phyloP scores from a whole-genome alignment of 108 stramenopile genomes.

The Fistulifera solaris region DNA sequence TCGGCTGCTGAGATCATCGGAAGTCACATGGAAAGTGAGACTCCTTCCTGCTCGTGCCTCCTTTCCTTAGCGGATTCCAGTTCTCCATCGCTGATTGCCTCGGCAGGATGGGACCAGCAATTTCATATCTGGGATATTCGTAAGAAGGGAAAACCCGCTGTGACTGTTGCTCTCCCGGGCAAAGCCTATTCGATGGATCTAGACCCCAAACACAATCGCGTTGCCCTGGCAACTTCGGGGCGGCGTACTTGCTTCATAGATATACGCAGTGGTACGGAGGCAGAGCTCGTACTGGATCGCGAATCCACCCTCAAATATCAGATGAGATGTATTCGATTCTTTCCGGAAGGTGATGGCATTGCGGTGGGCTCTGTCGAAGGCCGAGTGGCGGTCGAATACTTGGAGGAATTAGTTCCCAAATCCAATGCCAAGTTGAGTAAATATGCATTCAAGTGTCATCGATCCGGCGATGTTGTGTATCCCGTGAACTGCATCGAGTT shows the following conservation, averaged over 20 bases:
- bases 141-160: slow-evolving; percentile 3
- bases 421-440: slow-evolving; percentile 30
- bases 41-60: slow-evolving; percentile 11
- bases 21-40: not conserved
- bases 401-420: slow-evolving; percentile 51
- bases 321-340: slow-evolving; percentile 71
- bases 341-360: slow-evolving; percentile 67
- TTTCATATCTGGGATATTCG: slow-evolving; percentile 70
- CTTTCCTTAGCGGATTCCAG: slow-evolving; percentile 14
- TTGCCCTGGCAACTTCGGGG: slow-evolving; percentile 65
- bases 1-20: slow-evolving; percentile 4
- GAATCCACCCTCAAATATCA: slow-evolving; percentile 84
- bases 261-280: slow-evolving; percentile 18
- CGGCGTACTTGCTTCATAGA: slow-evolving; percentile 50
- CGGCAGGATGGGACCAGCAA: slow-evolving; percentile 64
- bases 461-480: slow-evolving; percentile 81
- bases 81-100: slow-evolving; percentile 31
- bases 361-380: slow-evolving; percentile 94
- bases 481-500: slow-evolving; percentile 96
- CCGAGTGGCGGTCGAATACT: slow-evolving; percentile 92
- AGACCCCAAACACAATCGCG: slow-evolving; percentile 17
- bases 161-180: slow-evolving; percentile 41
- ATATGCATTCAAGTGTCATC: slow-evolving; percentile 98
- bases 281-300: slow-evolving; percentile 45
- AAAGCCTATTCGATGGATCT: slow-evolving; percentile 82